These are phyloP conservation scores for Venturiaceae sp. DNA, from an alignment of 2,329 filamentous ascomycete genomes.

Conservation along the genomic window DNA sequence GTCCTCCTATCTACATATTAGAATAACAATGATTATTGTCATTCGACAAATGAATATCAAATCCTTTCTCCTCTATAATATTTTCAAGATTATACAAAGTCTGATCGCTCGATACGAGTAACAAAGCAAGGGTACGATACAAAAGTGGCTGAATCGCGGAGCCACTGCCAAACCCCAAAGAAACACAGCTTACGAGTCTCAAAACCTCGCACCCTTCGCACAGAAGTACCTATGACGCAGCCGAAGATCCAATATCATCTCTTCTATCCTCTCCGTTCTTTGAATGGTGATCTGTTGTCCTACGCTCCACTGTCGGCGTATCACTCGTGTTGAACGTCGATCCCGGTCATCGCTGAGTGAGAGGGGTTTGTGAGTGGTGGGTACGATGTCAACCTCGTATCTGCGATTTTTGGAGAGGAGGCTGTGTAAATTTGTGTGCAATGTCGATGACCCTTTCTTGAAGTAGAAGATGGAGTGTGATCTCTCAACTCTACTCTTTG, in stretches of 20 bases:
- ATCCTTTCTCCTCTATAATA: no score
- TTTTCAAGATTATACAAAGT: no score
- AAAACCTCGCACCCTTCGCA: no score
- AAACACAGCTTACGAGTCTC: neutral
- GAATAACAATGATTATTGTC: no score
- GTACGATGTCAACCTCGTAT: neutral
- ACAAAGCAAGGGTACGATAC: neutral
- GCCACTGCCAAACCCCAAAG: neutral
- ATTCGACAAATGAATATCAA: no score
- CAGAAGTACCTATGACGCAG: neutral
- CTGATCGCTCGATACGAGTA: no score
- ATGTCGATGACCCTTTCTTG: neutral
- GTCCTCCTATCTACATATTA: no score
- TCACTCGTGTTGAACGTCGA: no score
- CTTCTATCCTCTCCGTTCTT: neutral
- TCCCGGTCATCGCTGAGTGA: neutral
- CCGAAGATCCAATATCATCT: neutral
- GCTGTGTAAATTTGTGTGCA: no score
- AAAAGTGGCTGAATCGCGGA: neutral
- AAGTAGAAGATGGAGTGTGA: neutral
- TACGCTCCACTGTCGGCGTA: no score
- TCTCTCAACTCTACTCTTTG: neutral
- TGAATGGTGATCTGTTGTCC: no score
- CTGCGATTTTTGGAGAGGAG: neutral
- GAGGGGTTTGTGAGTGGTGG: neutral